These are phyloP conservation scores for Lentinula guzmanii DNA, from an alignment of 768 basidiomycete genomes.

Conservation along the genomic window DNA sequence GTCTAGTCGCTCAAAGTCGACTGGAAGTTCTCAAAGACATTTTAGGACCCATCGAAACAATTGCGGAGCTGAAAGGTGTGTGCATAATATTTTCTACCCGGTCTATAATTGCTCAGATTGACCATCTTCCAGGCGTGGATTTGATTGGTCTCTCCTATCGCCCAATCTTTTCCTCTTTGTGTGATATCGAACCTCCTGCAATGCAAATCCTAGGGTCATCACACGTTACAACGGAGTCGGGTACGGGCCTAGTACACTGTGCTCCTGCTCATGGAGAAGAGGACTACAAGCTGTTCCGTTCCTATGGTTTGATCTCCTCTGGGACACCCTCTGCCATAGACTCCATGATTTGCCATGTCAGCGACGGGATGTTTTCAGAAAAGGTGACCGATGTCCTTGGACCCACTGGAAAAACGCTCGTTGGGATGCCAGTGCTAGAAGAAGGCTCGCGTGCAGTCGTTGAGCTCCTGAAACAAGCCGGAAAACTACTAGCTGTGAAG, in stretches of 20 bases:
- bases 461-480: conserved; percentile 48
- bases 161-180: conserved; percentile 48
- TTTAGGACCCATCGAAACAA: conserved; percentile 29
- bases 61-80: conserved; percentile 32
- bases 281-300: conserved; percentile 78
- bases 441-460: conserved; percentile 67
- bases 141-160: conserved; percentile 58
- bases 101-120: conserved; percentile 5
- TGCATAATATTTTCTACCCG: background rate
- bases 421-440: conserved; percentile 69
- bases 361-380: conserved; percentile 66
- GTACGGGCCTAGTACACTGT: conserved; percentile 92
- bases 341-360: conserved; percentile 75
- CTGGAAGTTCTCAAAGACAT: conserved; percentile 31
- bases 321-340: conserved; percentile 17
- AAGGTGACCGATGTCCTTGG: conserved; percentile 57
- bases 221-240: conserved; percentile 83
- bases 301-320: conserved; percentile 40
- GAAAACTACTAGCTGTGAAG: conserved; percentile 59
- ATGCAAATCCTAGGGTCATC: conserved; percentile 57
- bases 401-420: conserved; percentile 34
- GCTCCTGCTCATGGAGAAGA: conserved; percentile 94
- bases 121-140: conserved; percentile 32
- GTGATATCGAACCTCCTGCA: conserved; percentile 13
- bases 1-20: conserved; percentile 50